phyloP scores from a whole-genome alignment of 192 early-diverging fungal species.

The Linderina pennispora region DNA sequence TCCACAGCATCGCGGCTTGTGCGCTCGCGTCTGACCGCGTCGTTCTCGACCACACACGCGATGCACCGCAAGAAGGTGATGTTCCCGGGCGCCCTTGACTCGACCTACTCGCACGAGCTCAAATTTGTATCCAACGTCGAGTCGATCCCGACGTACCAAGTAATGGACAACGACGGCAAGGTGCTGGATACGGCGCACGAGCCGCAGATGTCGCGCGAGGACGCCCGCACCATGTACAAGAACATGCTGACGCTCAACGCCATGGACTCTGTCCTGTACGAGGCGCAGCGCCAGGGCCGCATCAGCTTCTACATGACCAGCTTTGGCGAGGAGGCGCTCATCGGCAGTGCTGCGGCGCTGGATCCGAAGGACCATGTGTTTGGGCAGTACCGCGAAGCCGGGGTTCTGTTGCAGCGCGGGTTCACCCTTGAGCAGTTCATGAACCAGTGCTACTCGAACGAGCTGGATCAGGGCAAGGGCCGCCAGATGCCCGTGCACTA shows the following conservation, averaged over 20 bases:
- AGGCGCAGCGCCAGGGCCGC: constrained; percentile 96
- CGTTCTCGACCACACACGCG: constrained; percentile 14
- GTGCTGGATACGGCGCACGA: constrained; percentile 62
- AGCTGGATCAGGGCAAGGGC: constrained; percentile 82
- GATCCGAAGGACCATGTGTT: constrained; percentile 82
- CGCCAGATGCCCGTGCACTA: constrained; percentile 99
- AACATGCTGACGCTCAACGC: constrained; percentile 85
- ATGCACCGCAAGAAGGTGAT: constrained; percentile 48
- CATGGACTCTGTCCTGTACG: constrained; percentile 95
- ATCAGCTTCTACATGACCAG: constrained; percentile 99
- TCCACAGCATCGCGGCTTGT: not conserved
- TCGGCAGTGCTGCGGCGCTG: constrained; percentile 88
- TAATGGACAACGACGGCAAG: constrained; percentile 85
- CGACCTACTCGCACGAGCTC: constrained; percentile 57
- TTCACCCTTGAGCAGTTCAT: constrained; percentile 92
- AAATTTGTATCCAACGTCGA: constrained; percentile 59
- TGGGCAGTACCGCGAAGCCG: constrained; percentile 98
- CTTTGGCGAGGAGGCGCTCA: constrained; percentile 95
- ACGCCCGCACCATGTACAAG: constrained; percentile 75
- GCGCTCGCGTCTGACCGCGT: not conserved
- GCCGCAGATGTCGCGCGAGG: constrained; percentile 65
- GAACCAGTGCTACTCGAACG: constrained; percentile 96
- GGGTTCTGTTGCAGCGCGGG: constrained; percentile 89
- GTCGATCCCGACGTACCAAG: constrained; percentile 84
- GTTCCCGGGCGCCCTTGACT: constrained; percentile 61